phyloP scores from a whole-genome alignment of 2,329 filamentous ascomycete genomes.

The Trichoderma sp. region DNA sequence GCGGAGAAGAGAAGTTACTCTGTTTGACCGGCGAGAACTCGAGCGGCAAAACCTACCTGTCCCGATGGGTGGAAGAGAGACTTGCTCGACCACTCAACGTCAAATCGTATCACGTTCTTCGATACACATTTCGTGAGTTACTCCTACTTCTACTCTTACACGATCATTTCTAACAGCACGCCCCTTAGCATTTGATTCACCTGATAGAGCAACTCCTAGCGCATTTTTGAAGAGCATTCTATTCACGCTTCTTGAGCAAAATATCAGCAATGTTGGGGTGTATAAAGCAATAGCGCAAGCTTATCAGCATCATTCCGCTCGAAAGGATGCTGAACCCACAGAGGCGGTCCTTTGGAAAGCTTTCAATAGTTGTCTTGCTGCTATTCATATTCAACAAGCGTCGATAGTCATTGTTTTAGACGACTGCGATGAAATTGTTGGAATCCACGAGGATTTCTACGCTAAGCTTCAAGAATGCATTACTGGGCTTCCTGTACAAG shows the following conservation, averaged over 20 bases:
- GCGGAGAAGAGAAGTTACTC: constrained; percentile 35
- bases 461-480: background rate
- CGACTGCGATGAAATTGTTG: constrained; percentile 37
- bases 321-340: background rate
- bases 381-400: constrained; percentile 29
- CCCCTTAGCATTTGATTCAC: background rate
- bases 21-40: constrained; percentile 37
- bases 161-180: background rate
- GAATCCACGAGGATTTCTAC: constrained; percentile 1
- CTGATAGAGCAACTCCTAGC: background rate
- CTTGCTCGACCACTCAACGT: constrained; percentile 39
- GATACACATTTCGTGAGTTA: constrained; percentile 39
- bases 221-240: background rate
- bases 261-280: background rate
- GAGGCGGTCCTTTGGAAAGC: constrained; percentile 24
- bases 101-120: constrained; percentile 36
- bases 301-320: background rate
- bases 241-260: background rate
- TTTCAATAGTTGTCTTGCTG: constrained; percentile 34
- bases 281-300: background rate
- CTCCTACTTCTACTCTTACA: background rate
- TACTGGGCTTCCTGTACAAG: background rate
- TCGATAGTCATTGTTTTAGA: constrained; percentile 38
- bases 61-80: constrained; percentile 41
- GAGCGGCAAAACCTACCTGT: constrained; percentile 39